A percentile compares a stretch with the other conserved stretches of the same genome.
Evolutionary conservation across 2,329 filamentous ascomycete genomes (phyloP).

Genomic region (Coleophoma crateriformis): DNA sequence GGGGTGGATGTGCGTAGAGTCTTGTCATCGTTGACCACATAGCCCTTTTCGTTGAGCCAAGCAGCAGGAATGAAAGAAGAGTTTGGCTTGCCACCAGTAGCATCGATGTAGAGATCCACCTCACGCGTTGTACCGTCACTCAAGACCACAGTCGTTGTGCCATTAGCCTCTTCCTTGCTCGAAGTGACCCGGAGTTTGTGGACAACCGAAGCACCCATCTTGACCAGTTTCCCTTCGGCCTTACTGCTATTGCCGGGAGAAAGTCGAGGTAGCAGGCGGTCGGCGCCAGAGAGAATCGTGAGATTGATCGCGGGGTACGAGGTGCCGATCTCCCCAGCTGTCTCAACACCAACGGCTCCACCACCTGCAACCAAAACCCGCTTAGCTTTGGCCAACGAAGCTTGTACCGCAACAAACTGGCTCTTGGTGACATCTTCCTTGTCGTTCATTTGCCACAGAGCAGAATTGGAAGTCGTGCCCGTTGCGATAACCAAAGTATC

Average conservation of each 20-base stretch:
- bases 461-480: constrained; percentile 37
- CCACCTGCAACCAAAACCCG: constrained; percentile 23
- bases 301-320: constrained; percentile 11
- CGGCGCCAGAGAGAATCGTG: constrained; percentile 12
- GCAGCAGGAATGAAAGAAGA: constrained; percentile 37
- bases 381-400: constrained; percentile 23
- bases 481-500: constrained; percentile 48
- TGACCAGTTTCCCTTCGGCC: constrained; percentile 36
- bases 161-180: constrained; percentile 21
- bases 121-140: constrained; percentile 35
- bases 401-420: constrained; percentile 19
- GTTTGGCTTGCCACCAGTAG: constrained; percentile 35
- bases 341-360: constrained; percentile 25
- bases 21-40: constrained; percentile 39
- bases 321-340: constrained; percentile 23
- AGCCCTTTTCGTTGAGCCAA: constrained; percentile 38
- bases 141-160: constrained; percentile 31
- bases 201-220: constrained; percentile 44
- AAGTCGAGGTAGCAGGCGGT: constrained; percentile 6
- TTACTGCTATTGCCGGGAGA: neutral
- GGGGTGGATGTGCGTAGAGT: constrained; percentile 34
- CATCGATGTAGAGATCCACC: constrained; percentile 41
- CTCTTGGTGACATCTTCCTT: constrained; percentile 25
- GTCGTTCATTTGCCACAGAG: constrained; percentile 37
- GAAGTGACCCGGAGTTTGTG: constrained; percentile 31